Evolutionary conservation across 495 filamentous ascomycete species (phyloP), one percentile per base, ranked within the genome.

Genomic region (Neurospora sublineolata): DNA sequence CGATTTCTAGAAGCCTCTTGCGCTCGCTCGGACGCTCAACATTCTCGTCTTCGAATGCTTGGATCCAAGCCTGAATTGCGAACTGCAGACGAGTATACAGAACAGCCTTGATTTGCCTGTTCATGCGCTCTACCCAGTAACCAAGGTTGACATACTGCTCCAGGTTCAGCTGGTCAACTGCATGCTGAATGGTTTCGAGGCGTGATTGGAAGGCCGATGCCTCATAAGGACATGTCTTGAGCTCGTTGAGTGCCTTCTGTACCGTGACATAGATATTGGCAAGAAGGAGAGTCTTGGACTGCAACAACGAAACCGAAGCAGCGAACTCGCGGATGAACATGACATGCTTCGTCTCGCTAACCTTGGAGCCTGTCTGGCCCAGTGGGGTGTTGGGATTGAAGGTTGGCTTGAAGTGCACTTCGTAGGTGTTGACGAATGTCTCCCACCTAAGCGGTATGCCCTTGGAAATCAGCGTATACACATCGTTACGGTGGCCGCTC

Each of bases 251-350:
- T 0, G 93, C 90, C 75, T 93, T 93, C 74, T 95, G 89, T 27
- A 97, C 90, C 33, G 85, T 93, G n/a, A 89, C 82, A 73, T 97
- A 89, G 79, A 97, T 94, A 8, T 87, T 87, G 46, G 89, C 84
- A 67, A 99, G 83, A 0, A 90, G 90, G 2, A 87, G 84, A 0
- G 93, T 93, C 81, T 99, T 99, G 6, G 82, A 85, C 77, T 98
- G 96, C 7, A 99, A 86, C 38, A 93, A 82, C 1, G 93, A 93
- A 33, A 96, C 92, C 1, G 93, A 89, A 1, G 86, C 84, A 42
- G 92, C 93, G 77, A 99, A 97, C 75, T 97, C 93, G 37, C 93
- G 90, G 46, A 98, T 93, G 80, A 97, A 98, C 77, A 97, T 91
- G 68, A 97, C 93, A 81, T 99, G 95, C 79, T 93, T 93, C 81